These are phyloP conservation scores for Scenedesmus sp. DNA, from an alignment of 163 green algal genomes.

Conservation along the genomic window DNA sequence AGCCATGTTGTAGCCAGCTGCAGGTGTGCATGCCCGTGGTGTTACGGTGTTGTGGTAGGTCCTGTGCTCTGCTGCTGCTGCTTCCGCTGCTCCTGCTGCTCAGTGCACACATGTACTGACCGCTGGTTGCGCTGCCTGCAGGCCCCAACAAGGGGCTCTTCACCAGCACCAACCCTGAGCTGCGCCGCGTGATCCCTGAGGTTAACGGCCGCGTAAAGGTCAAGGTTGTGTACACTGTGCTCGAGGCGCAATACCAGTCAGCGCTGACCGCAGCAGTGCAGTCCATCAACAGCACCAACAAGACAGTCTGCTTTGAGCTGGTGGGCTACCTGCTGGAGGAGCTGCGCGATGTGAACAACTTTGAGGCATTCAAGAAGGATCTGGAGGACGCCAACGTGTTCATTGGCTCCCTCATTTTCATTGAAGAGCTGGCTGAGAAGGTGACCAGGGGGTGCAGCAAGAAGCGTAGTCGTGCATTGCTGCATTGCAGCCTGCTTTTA, in stretches of 20 bases:
- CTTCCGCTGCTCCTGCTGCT: no score
- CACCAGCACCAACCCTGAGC: slow-evolving; percentile 92
- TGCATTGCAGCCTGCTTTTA: no score
- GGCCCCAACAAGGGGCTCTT: slow-evolving; percentile 68
- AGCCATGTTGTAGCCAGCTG: not conserved
- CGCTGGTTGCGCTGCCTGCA: slow-evolving; percentile 7
- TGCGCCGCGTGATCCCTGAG: slow-evolving; percentile 88
- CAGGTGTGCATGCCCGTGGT: not conserved
- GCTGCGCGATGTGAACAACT: slow-evolving; percentile 93
- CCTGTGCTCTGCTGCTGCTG: not conserved
- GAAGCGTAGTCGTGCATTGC: not conserved
- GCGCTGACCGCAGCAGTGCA: slow-evolving; percentile 88
- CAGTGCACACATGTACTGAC: not conserved
- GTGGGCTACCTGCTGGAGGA: slow-evolving; percentile 99
- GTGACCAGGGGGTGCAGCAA: slow-evolving; percentile 58
- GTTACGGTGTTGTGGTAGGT: not conserved
- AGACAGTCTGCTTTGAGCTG: slow-evolving; percentile 96
- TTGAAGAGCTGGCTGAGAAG: slow-evolving; percentile 99
- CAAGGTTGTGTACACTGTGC: slow-evolving; percentile 99
- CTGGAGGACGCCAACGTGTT: slow-evolving; percentile 95
- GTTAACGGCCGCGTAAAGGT: slow-evolving; percentile 83
- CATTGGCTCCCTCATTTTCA: slow-evolving; percentile 99
- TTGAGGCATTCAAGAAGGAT: slow-evolving; percentile 91
- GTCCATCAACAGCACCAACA: slow-evolving; percentile 93
- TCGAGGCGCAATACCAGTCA: slow-evolving; percentile 99